Evolutionary conservation across 169 alveolate species (phyloP), one percentile per base, ranked within the genome.

Genomic region (Plasmodium cynomolgi): DNA sequence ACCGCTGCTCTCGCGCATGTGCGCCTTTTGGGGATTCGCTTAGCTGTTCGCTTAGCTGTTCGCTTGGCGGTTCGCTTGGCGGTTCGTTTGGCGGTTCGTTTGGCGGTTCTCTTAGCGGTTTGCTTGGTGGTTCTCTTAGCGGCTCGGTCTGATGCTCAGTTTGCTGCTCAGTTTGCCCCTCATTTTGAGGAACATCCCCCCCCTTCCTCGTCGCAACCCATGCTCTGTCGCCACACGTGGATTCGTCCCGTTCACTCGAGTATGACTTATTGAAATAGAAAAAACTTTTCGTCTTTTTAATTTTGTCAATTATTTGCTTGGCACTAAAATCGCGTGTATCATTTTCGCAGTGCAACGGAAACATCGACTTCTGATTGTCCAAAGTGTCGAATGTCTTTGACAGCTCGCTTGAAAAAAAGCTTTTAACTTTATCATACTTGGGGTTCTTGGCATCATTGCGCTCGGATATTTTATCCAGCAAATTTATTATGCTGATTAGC

Each of bases 221-320:
- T 15, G 6, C 23, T 3, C 31, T 13, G 33, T 84, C 54, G n/a
- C 20, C 44, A 9, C 41, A 41, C 33, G 73, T 13, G 39, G 50
- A 41, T 39, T 75, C 47, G 15, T 86, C 58, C 81, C 44, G 17
- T 71, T 54, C 86, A n/a, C 54, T 17, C n/a, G 84, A 84, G 20
- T 17, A 20, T 41, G 93, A 75, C 33, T 86, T 86, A 44, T 86
- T 86, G 29, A 79, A 75, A 26, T 75, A 86, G 44, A 86, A 86
- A 54, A 86, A 71, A 77, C 86, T 86, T 75, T 86, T 86, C n/a
- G 93, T 75, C 68, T 34, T 86, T 86, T 86, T 86, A 26, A 86
- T 75, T 75, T 86, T 79, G 31, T 79, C 81, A 86, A 54, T 86
- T 86, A 86, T 86, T 86, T 86, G 56, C 68, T 77, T 86, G 33